These are phyloP conservation scores for Lachancea cidri DNA, from an alignment of 805 yeast species.

Conservation along the genomic window DNA sequence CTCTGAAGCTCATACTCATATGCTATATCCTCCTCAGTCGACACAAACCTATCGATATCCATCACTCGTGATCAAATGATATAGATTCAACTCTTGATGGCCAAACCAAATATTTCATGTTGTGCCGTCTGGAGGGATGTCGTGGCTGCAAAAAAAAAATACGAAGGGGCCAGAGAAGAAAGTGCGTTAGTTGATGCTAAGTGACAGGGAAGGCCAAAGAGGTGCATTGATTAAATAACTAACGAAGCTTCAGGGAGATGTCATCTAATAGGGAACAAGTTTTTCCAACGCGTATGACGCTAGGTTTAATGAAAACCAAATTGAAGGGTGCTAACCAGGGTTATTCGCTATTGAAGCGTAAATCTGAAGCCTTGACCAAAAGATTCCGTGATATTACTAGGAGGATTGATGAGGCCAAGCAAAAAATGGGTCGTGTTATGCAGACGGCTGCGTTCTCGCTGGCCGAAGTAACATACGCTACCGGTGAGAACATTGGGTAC, in stretches of 20 bases:
- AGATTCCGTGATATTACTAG: conserved; percentile 93
- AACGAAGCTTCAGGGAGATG: conserved; percentile 11
- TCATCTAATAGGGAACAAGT: conserved; percentile 74
- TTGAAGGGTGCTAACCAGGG: conserved; percentile 98
- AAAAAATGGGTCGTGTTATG: conserved; percentile 98
- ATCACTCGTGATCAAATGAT: neutral
- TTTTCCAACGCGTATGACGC: conserved; percentile 96
- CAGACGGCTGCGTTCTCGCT: conserved; percentile 96
- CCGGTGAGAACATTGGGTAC: conserved; percentile 92
- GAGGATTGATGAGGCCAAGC: conserved; percentile 89
- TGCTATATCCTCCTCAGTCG: conserved; percentile 35
- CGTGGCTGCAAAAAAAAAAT: neutral
- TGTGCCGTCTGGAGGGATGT: neutral
- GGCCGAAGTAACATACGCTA: conserved; percentile 96
- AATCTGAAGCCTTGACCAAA: conserved; percentile 94
- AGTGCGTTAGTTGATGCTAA: neutral
- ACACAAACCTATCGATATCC: conserved; percentile 13
- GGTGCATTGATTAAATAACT: neutral
- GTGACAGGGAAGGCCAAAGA: neutral
- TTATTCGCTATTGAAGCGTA: conserved; percentile 85
- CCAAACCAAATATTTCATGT: neutral
- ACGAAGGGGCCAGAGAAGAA: neutral
- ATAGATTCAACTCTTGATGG: neutral
- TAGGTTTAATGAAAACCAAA: conserved; percentile 90
- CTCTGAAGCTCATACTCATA: conserved; percentile 42